Conservation (phyloP, 169 alveolate species). For the Plasmodium falciparum region DNA sequence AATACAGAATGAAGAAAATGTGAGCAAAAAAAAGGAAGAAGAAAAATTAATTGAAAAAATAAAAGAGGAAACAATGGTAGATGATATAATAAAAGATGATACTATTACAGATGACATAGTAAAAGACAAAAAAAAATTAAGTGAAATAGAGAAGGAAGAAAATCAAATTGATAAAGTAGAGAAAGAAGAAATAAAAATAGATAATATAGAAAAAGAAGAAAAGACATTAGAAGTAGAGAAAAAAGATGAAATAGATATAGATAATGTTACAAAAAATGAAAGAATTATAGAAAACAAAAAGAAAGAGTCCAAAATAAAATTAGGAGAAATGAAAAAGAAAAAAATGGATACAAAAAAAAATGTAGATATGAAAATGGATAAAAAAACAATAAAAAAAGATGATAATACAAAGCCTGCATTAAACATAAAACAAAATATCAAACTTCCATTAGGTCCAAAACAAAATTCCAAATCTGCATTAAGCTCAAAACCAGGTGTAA, state of each 20-base stretch:
- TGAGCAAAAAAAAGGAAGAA: neutral
- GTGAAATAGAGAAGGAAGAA: neutral
- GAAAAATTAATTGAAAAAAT: too few species aligned
- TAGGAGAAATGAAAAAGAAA: slow-evolving; percentile 42
- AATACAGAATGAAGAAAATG: neutral
- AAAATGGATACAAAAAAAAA: slow-evolving; percentile 39
- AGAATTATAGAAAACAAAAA: slow-evolving; percentile 1
- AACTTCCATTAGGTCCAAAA: slow-evolving; percentile 15
- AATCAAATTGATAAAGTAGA: neutral
- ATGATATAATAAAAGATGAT: too few species aligned
- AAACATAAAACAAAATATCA: slow-evolving; percentile 9
- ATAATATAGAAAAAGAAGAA: slow-evolving; percentile 7
- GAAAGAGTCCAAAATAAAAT: neutral
- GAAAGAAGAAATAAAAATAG: neutral
- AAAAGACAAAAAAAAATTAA: neutral
- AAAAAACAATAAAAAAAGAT: slow-evolving; percentile 21
- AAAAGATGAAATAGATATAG: neutral
- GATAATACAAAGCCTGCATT: slow-evolving; percentile 28
- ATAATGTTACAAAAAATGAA: neutral
- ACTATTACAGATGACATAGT: too few species aligned
- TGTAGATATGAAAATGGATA: slow-evolving; percentile 23
- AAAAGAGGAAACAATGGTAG: too few species aligned
- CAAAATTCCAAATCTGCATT: slow-evolving; percentile 6
- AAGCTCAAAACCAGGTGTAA: slow-evolving; percentile 17
- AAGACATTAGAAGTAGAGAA: slow-evolving; percentile 1